Conservation (phyloP, 2,329 filamentous ascomycete genomes). For the Hypoxylon rubiginosum region DNA sequence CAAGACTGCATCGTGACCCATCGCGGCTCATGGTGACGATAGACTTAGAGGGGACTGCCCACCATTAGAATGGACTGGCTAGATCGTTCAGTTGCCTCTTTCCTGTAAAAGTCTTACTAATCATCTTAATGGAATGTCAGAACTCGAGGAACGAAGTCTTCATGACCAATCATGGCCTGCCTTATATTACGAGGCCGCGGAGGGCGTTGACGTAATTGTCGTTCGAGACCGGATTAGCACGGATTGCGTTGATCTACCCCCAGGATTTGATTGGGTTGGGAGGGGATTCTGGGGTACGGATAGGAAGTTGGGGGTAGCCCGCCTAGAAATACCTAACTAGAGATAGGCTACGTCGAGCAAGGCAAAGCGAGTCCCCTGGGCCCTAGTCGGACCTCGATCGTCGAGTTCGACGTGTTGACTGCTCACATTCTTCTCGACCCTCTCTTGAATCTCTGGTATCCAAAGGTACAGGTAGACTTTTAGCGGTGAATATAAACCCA, state of each 20-base stretch:
- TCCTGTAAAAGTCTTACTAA: conserved; percentile 33
- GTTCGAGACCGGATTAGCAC: conserved; percentile 35
- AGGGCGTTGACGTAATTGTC: conserved; percentile 36
- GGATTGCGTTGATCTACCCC: conserved; percentile 21
- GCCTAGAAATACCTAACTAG: conserved; percentile 38
- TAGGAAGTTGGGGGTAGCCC: conserved; percentile 20
- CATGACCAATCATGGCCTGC: conserved; percentile 27
- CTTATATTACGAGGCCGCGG: conserved; percentile 26
- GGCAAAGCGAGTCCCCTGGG: not conserved
- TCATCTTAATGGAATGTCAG: conserved; percentile 37
- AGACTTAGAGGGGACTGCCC: conserved; percentile 10
- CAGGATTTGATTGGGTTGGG: conserved; percentile 30
- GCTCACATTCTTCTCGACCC: not conserved
- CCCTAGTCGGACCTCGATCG: not conserved
- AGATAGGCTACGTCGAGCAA: conserved; percentile 3
- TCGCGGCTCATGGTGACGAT: conserved; percentile 5
- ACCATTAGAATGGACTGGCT: conserved; percentile 18
- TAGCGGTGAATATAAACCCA: not conserved
- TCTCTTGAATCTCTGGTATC: not conserved
- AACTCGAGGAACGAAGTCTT: conserved; percentile 23
- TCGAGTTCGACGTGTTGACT: not conserved
- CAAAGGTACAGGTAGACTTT: not conserved
- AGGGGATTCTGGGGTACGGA: conserved; percentile 23
- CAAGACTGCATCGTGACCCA: conserved; percentile 17
- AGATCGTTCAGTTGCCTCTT: conserved; percentile 14